Conservation (phyloP, 495 filamentous ascomycete genomes). For the Haplographium delicatum region DNA sequence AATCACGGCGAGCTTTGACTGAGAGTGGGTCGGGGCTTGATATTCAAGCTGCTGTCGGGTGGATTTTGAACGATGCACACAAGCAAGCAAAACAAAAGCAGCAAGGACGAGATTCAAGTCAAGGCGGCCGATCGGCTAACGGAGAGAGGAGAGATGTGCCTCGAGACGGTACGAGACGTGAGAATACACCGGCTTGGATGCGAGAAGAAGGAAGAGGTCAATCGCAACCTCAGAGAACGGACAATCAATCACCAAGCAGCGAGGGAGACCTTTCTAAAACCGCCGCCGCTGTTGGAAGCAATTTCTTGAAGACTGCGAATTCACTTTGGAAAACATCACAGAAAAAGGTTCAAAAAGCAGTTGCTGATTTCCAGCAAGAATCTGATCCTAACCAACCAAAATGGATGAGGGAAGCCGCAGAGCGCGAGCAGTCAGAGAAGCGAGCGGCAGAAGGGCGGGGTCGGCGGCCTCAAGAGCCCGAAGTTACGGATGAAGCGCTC, state of each 20-base stretch:
- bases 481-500: constrained; percentile 81
- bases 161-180: constrained; percentile 28
- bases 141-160: constrained; percentile 20
- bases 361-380: constrained; percentile 78
- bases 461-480: constrained; percentile 11
- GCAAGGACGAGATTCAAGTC: constrained; percentile 27
- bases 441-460: constrained; percentile 12
- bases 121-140: constrained; percentile 27
- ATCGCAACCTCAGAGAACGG: constrained; percentile 40
- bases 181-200: constrained; percentile 34
- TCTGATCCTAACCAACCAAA: constrained; percentile 79
- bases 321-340: constrained; percentile 89
- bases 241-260: constrained; percentile 50
- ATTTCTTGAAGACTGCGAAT: constrained; percentile 87
- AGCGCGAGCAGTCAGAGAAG: constrained; percentile 20
- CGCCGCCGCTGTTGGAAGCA: constrained; percentile 77
- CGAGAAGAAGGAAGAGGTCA: constrained; percentile 28
- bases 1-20: constrained; percentile 68
- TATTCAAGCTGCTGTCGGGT: constrained; percentile 83
- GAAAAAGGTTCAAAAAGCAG: constrained; percentile 91
- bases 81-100: constrained; percentile 55
- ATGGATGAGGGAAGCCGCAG: constrained; percentile 67
- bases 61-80: constrained; percentile 88
- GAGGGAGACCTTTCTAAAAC: constrained; percentile 76
- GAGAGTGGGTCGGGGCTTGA: constrained; percentile 75